Percentiles rank a stretch among this genome's conserved stretches.
phyloP scores from a whole-genome alignment of 1,284 basidiomycete species.

The Mycocalia duriaeana region DNA sequence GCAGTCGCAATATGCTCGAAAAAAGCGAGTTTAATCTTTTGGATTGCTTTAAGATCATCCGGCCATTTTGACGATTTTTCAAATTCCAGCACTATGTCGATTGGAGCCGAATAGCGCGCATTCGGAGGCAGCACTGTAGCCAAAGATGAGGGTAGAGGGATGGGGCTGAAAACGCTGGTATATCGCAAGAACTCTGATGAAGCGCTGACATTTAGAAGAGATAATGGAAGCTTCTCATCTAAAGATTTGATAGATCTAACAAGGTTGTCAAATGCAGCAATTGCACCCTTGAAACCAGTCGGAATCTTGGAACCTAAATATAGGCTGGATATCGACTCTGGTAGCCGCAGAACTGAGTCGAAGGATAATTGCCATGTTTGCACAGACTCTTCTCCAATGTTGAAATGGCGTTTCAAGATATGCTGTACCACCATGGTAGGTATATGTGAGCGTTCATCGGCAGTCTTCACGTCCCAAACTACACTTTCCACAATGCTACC shows the following conservation, averaged over 20 bases:
- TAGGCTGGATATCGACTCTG: conserved; percentile 47
- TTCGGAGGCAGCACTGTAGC: conserved; percentile 43
- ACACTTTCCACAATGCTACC: conserved; percentile 91
- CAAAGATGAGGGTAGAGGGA: conserved; percentile 46
- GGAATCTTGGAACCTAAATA: conserved; percentile 43
- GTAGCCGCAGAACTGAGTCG: conserved; percentile 66
- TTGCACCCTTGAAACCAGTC: conserved; percentile 73
- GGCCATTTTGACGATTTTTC: conserved; percentile 94
- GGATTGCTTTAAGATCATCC: conserved; percentile 88
- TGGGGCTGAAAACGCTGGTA: conserved; percentile 76
- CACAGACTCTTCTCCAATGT: conserved; percentile 47
- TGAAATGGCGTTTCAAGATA: conserved; percentile 75
- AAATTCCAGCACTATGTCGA: conserved; percentile 80
- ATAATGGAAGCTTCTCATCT: conserved; percentile 78
- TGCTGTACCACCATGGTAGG: conserved; percentile 74
- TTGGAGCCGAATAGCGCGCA: conserved; percentile 64
- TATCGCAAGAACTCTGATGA: conserved; percentile 76
- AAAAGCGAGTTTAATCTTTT: conserved; percentile 94
- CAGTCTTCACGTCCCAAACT: conserved; percentile 80
- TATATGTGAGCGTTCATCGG: conserved; percentile 77
- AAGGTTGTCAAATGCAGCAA: conserved; percentile 78
- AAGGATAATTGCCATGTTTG: conserved; percentile 59
- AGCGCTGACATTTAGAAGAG: conserved; percentile 75
- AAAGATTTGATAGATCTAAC: conserved; percentile 76
- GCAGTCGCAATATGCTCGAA: conserved; percentile 72